Percentiles rank a stretch among this genome's conserved stretches.
phyloP scores from a whole-genome alignment of 164 flowering plant genomes.

The Malania oleifera region DNA sequence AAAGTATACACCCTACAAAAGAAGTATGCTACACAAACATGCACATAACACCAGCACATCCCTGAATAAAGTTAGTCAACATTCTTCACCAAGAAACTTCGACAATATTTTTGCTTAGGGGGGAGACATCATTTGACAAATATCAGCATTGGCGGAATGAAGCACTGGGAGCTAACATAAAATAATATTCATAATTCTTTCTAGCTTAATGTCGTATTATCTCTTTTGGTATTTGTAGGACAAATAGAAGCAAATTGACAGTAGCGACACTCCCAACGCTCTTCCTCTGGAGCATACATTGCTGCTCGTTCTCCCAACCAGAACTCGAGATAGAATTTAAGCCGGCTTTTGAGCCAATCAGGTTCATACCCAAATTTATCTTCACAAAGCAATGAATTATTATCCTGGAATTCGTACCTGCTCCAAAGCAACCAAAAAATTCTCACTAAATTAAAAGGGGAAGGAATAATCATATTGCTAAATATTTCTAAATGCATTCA shows the following conservation, averaged over 20 bases:
- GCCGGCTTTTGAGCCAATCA: constrained; percentile 48
- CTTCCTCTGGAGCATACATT: constrained; percentile 44
- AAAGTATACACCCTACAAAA: no score
- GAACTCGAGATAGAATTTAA: constrained; percentile 48
- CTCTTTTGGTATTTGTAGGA: constrained; percentile 19
- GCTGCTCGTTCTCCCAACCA: constrained; percentile 75
- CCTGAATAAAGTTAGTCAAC: no score
- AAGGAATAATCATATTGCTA: no score
- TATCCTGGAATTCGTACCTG: constrained; percentile 79
- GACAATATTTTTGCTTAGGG: no score
- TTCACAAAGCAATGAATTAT: constrained; percentile 67
- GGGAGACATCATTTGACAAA: no score
- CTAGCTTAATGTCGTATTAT: constrained; percentile 8
- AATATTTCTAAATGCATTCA: no score
- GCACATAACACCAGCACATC: no score
- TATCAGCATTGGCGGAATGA: no score
- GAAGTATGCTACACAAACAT: no score
- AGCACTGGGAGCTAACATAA: no score
- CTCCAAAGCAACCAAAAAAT: constrained; percentile 4
- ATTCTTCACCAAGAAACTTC: no score
- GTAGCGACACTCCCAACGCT: constrained; percentile 72
- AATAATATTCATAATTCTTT: no score
- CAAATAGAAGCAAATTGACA: constrained; percentile 59
- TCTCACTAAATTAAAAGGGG: not conserved
- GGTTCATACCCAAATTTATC: constrained; percentile 45